phyloP scores from a whole-genome alignment of 179 eudicot species.

The Heliamphora pulchella region DNA sequence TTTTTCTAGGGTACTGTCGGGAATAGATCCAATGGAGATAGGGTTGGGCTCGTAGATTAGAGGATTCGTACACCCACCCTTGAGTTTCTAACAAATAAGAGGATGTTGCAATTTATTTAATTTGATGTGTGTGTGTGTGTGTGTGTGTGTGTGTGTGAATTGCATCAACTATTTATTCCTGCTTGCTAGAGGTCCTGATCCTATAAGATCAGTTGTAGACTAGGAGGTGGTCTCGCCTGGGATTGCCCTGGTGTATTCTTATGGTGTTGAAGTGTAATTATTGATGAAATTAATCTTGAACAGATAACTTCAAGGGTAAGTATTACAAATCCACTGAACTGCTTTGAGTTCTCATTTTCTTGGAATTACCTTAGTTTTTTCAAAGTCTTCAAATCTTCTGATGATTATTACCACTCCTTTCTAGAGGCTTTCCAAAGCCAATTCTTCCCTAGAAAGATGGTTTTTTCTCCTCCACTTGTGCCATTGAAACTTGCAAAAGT shows the following conservation, averaged over 20 bases:
- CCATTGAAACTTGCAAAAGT: neutral
- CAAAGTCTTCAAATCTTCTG: neutral
- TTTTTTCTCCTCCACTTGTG: neutral
- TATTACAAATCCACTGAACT: neutral
- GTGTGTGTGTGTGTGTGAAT: too few relatives aligned
- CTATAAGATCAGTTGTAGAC: neutral
- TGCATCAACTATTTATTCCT: neutral
- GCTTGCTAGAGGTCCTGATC: neutral
- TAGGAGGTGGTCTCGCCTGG: too few relatives aligned
- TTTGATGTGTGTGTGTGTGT: neutral
- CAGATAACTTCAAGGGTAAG: neutral
- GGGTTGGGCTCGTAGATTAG: too few relatives aligned
- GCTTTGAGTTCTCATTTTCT: neutral
- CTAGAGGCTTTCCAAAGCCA: neutral
- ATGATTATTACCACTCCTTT: neutral
- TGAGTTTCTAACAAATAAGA: neutral
- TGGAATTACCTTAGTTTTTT: neutral
- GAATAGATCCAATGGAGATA: too few relatives aligned
- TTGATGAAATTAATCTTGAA: neutral
- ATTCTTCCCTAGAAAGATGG: neutral
- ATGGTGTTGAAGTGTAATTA: neutral
- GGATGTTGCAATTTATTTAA: neutral
- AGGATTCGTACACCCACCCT: neutral
- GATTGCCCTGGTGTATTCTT: neutral
- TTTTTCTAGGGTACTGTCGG: too few relatives aligned